phyloP scores from a whole-genome alignment of 768 basidiomycete species.

The Gelatoporia subvermispora region DNA sequence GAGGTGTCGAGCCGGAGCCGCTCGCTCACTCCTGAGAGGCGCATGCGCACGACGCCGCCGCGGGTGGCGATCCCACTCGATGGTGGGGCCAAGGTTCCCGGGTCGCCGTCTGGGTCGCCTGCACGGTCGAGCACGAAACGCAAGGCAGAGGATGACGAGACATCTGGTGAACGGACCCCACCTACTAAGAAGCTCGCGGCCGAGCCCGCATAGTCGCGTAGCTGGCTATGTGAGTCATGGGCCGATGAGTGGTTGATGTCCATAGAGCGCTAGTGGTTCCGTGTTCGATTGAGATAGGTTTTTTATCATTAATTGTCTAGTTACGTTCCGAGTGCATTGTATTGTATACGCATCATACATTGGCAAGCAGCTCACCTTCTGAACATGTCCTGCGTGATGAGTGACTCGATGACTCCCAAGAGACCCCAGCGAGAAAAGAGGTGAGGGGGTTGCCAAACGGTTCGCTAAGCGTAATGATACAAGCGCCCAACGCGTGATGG shows the following conservation, averaged over 20 bases:
- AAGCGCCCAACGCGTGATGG: too few species aligned
- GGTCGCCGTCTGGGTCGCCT: slow-evolving; percentile 45
- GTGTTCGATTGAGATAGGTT: slow-evolving; percentile 18
- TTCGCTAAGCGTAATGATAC: too few species aligned
- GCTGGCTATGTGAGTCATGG: too few species aligned
- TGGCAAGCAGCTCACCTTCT: slow-evolving; percentile 5
- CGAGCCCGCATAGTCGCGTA: slow-evolving; percentile 18
- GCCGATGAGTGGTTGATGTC: not conserved
- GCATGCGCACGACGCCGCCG: slow-evolving; percentile 34
- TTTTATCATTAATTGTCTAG: slow-evolving; percentile 21
- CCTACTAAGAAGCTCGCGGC: slow-evolving; percentile 66
- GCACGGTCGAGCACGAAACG: slow-evolving; percentile 63
- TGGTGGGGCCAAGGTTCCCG: slow-evolving; percentile 14
- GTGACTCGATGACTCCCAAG: too few species aligned
- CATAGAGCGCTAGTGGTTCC: not conserved
- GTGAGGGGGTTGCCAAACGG: too few species aligned
- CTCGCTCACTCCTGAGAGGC: slow-evolving; percentile 68
- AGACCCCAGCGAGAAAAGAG: too few species aligned
- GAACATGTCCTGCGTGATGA: too few species aligned
- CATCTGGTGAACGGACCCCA: slow-evolving; percentile 40
- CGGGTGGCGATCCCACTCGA: slow-evolving; percentile 14
- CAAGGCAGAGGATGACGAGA: slow-evolving; percentile 55
- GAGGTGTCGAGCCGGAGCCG: slow-evolving; percentile 58
- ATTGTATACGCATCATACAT: not conserved
- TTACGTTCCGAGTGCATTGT: slow-evolving; percentile 20